These are phyloP conservation scores for Tuber magnatum DNA, from an alignment of 495 filamentous ascomycete genomes.

Conservation along the genomic window DNA sequence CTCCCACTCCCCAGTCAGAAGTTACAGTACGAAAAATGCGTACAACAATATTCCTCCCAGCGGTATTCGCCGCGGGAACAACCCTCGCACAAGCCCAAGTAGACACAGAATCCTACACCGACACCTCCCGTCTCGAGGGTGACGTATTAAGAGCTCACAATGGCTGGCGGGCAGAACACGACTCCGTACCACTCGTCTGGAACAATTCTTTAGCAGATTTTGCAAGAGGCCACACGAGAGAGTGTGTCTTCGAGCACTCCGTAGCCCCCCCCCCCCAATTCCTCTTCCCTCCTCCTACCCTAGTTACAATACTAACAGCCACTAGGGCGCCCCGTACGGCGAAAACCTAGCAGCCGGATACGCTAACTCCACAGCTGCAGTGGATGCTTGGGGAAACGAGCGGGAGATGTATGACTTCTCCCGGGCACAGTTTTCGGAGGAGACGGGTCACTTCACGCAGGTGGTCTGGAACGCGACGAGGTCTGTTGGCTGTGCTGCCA, in stretches of 20 bases:
- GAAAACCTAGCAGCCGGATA: neutral
- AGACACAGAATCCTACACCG: neutral
- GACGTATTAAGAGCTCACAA: neutral
- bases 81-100: neutral
- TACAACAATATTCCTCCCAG: neutral
- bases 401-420: no score
- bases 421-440: no score
- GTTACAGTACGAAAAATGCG: neutral
- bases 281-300: neutral
- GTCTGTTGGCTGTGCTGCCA: no score
- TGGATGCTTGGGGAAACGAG: neutral
- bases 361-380: neutral
- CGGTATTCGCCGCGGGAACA: neutral
- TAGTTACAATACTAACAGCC: neutral
- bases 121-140: neutral
- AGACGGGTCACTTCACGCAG: no score
- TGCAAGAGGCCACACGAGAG: neutral
- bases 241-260: neutral
- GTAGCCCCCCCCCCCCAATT: neutral
- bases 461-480: no score
- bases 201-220: neutral
- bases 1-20: neutral
- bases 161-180: neutral
- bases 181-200: neutral
- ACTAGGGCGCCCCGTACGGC: neutral